phyloP scores from a whole-genome alignment of 2,329 filamentous ascomycete genomes.

The Xylaria sp. region DNA sequence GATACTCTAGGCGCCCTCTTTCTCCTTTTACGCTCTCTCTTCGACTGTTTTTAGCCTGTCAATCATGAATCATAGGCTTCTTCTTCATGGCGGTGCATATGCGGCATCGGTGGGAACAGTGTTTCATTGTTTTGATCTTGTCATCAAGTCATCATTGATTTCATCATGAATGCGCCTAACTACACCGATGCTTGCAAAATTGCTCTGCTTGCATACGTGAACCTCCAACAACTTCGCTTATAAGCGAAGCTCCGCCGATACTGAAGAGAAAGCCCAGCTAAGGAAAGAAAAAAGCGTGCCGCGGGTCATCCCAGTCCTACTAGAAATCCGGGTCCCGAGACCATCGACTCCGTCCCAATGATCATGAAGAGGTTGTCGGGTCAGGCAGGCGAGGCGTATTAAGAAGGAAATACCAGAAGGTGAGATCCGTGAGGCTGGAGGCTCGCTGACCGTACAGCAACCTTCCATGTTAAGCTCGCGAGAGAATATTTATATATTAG shows the following conservation, averaged over 20 bases:
- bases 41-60: slow-evolving; percentile 4
- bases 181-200: slow-evolving; percentile 35
- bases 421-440: slow-evolving; percentile 24
- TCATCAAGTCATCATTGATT: slow-evolving; percentile 39
- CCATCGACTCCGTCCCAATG: slow-evolving; percentile 30
- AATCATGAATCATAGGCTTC: too few relatives aligned
- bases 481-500: slow-evolving; percentile 40
- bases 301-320: slow-evolving; percentile 26
- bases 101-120: slow-evolving; percentile 2
- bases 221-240: slow-evolving; percentile 28
- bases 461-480: slow-evolving; percentile 34
- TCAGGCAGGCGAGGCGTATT: slow-evolving; percentile 27
- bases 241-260: slow-evolving; percentile 21
- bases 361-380: slow-evolving; percentile 28
- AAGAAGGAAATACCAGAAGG: slow-evolving; percentile 27
- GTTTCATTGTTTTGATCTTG: slow-evolving; percentile 18
- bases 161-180: slow-evolving; percentile 38
- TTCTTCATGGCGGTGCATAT: slow-evolving; percentile 8
- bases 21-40: slow-evolving; percentile 11
- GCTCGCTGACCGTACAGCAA: slow-evolving; percentile 25
- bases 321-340: slow-evolving; percentile 26
- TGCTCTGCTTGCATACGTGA: slow-evolving; percentile 23
- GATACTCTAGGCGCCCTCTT: slow-evolving; percentile 16
- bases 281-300: slow-evolving; percentile 23
- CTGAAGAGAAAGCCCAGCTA: slow-evolving; percentile 22